Evolutionary conservation across 2,329 filamentous ascomycete genomes (phyloP), one percentile per base, ranked within the genome.

Genomic region (Fusarium odoratissimum): DNA sequence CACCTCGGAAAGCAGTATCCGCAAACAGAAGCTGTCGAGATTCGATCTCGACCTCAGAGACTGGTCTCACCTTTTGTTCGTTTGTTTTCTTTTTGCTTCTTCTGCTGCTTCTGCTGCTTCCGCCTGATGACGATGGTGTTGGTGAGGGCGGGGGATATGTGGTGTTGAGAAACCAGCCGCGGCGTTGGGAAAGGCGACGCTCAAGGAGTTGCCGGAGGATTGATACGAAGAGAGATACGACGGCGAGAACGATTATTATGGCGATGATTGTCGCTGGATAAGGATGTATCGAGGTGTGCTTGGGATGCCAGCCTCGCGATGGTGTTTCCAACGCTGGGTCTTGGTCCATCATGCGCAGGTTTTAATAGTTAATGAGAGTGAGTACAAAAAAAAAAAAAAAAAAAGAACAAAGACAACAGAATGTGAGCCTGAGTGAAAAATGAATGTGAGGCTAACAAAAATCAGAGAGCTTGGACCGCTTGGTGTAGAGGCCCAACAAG

Each of bases 221-320:
- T 9, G 61, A 73, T 12, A 77, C 28, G 51, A 77, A 70, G 9
- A 78, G 60, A 41, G 67, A 69, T 8, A 74, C 55, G 16, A 74
- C 44, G 16, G 65, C 28, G 31, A 78, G 63, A 23, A 71, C 51
- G 31, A 78, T 55, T 19, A 55, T 52, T n/a, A 78, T 64, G 41
- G 76, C 70, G 40, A 73, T 46, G 37, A 77, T 60, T 46, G 75
- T 73, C 58, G 69, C 73, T 51, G 72, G 69, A 30, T 58, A 63
- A 23, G 70, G 72, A 28, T 54, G 45, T 44, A 75, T 69, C 8
- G 59, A 63, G 25, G 51, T 62, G 35, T 64, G 59, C 10, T 64
- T 54, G 17, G 31, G 25, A 40, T 49, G 54, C 49, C 45, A 55
- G 55, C 44, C 21, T 17, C 41, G 62, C 17, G 33, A 52, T 25